These are phyloP conservation scores for Rubroshorea leprosula DNA, from an alignment of 345 rosid genomes.

Conservation along the genomic window DNA sequence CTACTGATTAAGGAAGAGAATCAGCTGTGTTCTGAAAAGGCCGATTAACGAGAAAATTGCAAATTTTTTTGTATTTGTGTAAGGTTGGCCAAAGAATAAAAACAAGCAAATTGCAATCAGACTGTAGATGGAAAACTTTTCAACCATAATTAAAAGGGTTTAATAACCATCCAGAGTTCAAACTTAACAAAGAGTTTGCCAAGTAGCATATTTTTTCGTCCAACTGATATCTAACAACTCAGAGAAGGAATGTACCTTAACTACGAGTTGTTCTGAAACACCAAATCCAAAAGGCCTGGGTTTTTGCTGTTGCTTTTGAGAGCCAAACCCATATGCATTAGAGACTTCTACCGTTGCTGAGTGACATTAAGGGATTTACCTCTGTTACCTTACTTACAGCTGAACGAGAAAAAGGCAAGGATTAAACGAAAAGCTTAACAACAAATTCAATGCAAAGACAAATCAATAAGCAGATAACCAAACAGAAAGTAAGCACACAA, in stretches of 20 bases:
- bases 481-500: not conserved
- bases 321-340: slow-evolving; percentile 43
- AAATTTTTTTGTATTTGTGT: too few relatives aligned
- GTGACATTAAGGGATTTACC: slow-evolving; percentile 63
- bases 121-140: too few relatives aligned
- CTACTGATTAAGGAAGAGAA: slow-evolving; percentile 29
- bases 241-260: slow-evolving; percentile 46
- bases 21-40: slow-evolving; percentile 66
- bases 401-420: slow-evolving; percentile 30
- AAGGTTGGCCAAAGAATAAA: too few relatives aligned
- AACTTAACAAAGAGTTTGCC: not conserved
- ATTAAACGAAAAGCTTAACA: not conserved
- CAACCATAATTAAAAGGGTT: slow-evolving; percentile 4
- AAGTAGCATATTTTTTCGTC: not conserved
- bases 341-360: slow-evolving; percentile 42
- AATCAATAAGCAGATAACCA: not conserved
- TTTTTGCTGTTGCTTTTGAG: slow-evolving; percentile 43
- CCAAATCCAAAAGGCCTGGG: slow-evolving; percentile 75
- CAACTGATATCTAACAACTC: not conserved
- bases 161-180: not conserved
- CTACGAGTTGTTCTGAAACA: slow-evolving; percentile 42
- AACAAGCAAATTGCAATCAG: not conserved
- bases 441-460: not conserved
- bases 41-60: slow-evolving; percentile 29
- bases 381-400: slow-evolving; percentile 71